These are phyloP conservation scores for Geotrichum candidum DNA, from an alignment of 1,139 yeast genomes.

Conservation along the genomic window DNA sequence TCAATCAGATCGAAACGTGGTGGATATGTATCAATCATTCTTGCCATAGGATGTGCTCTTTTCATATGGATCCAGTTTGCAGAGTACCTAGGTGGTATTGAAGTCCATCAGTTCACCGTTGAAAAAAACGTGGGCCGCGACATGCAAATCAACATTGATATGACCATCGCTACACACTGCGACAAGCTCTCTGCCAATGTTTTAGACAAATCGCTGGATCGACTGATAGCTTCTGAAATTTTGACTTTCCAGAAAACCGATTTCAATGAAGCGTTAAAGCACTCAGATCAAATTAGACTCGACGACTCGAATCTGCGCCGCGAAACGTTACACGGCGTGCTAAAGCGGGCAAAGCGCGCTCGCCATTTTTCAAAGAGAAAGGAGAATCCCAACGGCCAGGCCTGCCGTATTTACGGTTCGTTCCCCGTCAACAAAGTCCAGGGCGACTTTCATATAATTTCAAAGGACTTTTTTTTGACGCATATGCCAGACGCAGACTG, in stretches of 20 bases:
- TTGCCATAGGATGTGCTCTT: conserved; percentile 55
- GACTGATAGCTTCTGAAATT: conserved; percentile 69
- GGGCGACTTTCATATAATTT: conserved; percentile 79
- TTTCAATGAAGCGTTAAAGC: conserved; percentile 4
- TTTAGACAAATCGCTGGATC: conserved; percentile 69
- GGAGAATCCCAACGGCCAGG: conserved; percentile 38
- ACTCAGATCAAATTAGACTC: conserved; percentile 11
- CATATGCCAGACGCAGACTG: conserved; percentile 51
- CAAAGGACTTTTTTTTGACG: conserved; percentile 14
- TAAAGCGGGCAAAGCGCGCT: conserved; percentile 21
- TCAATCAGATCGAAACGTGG: conserved; percentile 71
- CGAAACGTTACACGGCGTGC: conserved; percentile 23
- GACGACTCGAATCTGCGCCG: conserved; percentile 11
- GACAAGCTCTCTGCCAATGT: conserved; percentile 67
- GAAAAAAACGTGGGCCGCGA: conserved; percentile 50
- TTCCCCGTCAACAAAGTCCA: conserved; percentile 79
- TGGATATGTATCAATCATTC: conserved; percentile 64
- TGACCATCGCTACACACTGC: conserved; percentile 83
- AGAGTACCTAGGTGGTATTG: conserved; percentile 74
- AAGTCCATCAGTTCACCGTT: conserved; percentile 72
- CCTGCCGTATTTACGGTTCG: conserved; percentile 84
- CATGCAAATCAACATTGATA: conserved; percentile 67
- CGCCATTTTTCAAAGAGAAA: conserved; percentile 9
- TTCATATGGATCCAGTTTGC: conserved; percentile 85
- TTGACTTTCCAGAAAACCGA: conserved; percentile 40